phyloP scores from a whole-genome alignment of 306 rosid genomes.

The Ceratonia siliqua region DNA sequence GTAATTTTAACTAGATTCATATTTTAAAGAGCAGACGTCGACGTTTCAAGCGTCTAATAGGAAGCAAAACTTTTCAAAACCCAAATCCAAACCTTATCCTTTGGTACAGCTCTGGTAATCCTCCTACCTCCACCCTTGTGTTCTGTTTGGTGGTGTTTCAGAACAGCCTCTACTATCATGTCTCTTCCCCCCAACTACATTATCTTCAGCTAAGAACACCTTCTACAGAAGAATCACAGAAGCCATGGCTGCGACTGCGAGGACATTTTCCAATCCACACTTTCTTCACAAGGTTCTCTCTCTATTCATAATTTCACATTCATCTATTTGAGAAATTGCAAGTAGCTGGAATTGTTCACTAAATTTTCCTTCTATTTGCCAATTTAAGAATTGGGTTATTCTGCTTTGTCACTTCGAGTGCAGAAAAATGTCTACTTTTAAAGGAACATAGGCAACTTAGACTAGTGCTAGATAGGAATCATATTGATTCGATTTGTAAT shows the following conservation, averaged over 20 bases:
- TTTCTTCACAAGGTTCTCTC: slow-evolving; percentile 49
- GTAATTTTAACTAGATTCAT: no score
- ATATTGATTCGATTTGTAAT: no score
- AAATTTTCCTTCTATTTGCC: background rate
- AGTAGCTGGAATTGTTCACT: background rate
- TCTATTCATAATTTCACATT: background rate
- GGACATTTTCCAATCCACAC: slow-evolving; percentile 35
- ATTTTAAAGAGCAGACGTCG: background rate
- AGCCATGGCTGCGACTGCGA: slow-evolving; percentile 46
- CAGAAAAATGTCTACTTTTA: background rate
- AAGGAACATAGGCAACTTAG: background rate
- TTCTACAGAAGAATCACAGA: background rate
- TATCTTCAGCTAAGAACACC: background rate
- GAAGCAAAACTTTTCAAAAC: background rate
- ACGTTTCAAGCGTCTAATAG: background rate
- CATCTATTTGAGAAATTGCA: background rate
- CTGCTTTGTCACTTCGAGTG: background rate
- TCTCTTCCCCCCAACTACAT: background rate
- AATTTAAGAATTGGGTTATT: background rate
- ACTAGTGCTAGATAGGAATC: background rate
- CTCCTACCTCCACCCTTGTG: no score
- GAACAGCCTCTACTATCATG: slow-evolving; percentile 3
- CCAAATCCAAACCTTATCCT: slow-evolving; percentile 24
- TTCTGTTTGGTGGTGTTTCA: background rate
- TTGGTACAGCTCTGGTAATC: background rate